Conservation (phyloP, 805 yeast genomes). For the Lipomyces starkeyi region DNA sequence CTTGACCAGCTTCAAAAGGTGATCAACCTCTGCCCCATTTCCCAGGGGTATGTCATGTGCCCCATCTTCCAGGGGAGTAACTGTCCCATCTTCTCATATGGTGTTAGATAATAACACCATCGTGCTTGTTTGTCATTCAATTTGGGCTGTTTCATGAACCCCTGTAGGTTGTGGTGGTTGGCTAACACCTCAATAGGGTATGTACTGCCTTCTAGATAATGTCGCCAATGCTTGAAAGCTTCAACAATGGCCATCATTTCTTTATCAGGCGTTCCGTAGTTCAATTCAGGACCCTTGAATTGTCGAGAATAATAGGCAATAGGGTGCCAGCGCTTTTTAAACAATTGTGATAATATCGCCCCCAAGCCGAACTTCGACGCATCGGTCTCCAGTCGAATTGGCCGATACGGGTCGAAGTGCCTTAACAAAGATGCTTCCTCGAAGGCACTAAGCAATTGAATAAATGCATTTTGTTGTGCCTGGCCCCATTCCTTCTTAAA, state of each 20-base stretch:
- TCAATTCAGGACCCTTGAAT: constrained; percentile 17
- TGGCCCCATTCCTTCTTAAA: constrained; percentile 9
- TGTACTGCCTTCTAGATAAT: constrained; percentile 19
- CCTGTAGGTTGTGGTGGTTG: constrained; percentile 22
- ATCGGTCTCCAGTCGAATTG: neutral
- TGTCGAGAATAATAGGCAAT: constrained; percentile 14
- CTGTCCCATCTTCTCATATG: no score
- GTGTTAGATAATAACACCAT: constrained; percentile 27
- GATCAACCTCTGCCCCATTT: neutral
- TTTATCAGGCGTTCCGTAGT: constrained; percentile 3
- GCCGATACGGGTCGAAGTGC: neutral
- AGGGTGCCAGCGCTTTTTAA: constrained; percentile 1
- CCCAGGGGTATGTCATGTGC: no score
- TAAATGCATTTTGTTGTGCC: neutral
- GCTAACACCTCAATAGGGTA: constrained; percentile 18
- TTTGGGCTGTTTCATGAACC: constrained; percentile 15
- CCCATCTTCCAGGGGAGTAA: constrained; percentile 9
- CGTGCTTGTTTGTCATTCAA: constrained; percentile 26
- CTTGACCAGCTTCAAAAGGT: constrained; percentile 3
- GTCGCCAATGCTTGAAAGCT: constrained; percentile 20
- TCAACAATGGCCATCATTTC: constrained; percentile 18
- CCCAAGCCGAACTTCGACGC: constrained; percentile 2
- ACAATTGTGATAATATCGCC: neutral
- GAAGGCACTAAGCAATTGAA: constrained; percentile 6
- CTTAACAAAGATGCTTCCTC: constrained; percentile 2